These are phyloP conservation scores for Barnettozyma vustinii DNA, from an alignment of 805 yeast genomes.

Conservation along the genomic window DNA sequence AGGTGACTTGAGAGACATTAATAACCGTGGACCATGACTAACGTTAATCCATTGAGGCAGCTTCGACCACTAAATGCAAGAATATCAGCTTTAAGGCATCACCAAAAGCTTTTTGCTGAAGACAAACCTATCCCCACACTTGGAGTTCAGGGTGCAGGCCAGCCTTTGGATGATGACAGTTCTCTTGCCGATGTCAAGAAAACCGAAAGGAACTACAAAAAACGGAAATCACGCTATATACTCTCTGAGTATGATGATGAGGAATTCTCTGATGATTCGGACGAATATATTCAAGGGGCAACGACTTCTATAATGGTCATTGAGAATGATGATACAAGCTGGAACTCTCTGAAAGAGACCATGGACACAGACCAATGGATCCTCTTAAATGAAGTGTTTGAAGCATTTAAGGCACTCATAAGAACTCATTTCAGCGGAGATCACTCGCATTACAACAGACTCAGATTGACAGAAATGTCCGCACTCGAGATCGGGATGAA, in stretches of 20 bases:
- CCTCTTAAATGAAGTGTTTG: conserved; percentile 4
- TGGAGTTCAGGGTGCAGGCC: neutral
- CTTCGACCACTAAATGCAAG: neutral
- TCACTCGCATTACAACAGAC: neutral
- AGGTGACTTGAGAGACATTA: too few relatives aligned
- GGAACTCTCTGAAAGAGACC: neutral
- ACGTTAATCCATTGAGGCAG: neutral
- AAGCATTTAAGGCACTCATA: neutral
- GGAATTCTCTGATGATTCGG: neutral
- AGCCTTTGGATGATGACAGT: neutral
- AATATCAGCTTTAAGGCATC: neutral
- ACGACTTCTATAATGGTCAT: neutral
- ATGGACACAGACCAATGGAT: conserved; percentile 4
- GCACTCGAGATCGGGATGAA: conserved; percentile 10
- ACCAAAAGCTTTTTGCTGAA: neutral
- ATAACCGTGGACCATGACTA: neutral
- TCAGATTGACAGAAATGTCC: conserved; percentile 6
- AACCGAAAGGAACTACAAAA: neutral
- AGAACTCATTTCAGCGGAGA: neutral
- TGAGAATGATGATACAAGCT: neutral
- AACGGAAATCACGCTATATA: neutral
- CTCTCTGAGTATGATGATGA: neutral
- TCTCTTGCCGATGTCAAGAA: neutral
- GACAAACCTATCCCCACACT: neutral
- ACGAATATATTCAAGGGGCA: neutral